Conservation (phyloP, 768 basidiomycete genomes). For the Podaxis carcinomalis region DNA sequence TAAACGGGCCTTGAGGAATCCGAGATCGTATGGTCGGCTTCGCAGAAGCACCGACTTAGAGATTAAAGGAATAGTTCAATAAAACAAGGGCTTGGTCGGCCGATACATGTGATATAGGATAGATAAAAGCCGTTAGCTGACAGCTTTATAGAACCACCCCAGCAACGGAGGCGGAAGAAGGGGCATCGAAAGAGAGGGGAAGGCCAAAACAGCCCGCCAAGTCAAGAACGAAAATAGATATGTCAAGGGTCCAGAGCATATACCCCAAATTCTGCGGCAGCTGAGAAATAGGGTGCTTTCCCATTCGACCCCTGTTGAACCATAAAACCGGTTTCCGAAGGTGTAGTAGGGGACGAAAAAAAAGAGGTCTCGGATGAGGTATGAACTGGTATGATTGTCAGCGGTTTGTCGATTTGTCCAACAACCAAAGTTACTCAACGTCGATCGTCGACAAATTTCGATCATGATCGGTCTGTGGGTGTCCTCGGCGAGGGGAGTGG, state of each 20-base stretch:
- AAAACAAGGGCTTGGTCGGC: neutral
- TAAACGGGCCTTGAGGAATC: neutral
- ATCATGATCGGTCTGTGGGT: constrained; percentile 1
- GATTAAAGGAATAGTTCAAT: neutral
- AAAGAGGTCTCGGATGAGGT: neutral
- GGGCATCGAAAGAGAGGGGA: neutral
- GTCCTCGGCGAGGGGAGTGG: neutral
- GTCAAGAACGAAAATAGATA: neutral
- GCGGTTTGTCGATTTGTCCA: neutral
- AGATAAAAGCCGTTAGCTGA: neutral
- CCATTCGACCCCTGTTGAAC: neutral
- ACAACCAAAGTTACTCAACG: neutral
- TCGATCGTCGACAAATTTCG: constrained; percentile 1
- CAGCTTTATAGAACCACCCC: neutral
- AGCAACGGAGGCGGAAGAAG: neutral
- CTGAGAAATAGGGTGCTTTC: neutral
- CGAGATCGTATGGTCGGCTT: neutral
- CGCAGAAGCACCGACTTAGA: neutral
- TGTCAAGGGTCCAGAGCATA: neutral
- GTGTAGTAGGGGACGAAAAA: neutral
- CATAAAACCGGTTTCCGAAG: neutral
- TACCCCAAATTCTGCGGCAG: neutral
- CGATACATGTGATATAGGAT: constrained; percentile 4
- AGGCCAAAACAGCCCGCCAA: neutral
- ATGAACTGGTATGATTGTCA: neutral